A percentile compares a stretch with the other conserved stretches of the same genome.
Conservation (phyloP, 139 green algal genomes). For the Trebouxia sp. region DNA sequence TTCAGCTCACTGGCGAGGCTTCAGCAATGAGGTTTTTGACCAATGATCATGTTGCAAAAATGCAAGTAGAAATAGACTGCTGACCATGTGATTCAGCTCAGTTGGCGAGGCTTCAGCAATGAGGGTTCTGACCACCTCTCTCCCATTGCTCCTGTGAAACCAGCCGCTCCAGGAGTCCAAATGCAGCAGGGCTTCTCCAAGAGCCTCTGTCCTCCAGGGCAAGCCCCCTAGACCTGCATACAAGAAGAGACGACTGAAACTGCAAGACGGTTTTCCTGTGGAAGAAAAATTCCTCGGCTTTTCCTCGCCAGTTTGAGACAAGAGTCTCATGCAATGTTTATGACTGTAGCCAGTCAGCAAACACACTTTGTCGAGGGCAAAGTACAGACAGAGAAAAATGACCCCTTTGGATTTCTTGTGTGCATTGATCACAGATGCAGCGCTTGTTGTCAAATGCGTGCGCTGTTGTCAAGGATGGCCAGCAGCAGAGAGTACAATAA, state of each 20-base stretch:
- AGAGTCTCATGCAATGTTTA: background rate
- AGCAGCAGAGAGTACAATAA: no score
- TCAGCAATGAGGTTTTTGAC: constrained; percentile 22
- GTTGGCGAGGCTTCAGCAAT: constrained; percentile 26
- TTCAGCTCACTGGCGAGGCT: constrained; percentile 28
- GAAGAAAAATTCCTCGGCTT: background rate
- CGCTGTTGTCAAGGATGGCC: no score
- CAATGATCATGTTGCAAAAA: no score
- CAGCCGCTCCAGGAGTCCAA: constrained; percentile 28
- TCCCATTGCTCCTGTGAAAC: constrained; percentile 27
- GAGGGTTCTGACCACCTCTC: constrained; percentile 24
- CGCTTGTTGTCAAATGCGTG: no score
- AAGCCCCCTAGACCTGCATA: constrained; percentile 23
- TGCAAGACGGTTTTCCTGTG: background rate
- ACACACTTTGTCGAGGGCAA: background rate
- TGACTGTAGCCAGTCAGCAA: background rate
- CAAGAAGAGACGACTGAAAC: background rate
- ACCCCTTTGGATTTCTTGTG: background rate
- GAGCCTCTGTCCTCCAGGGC: constrained; percentile 28
- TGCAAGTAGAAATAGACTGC: no score
- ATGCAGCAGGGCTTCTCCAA: constrained; percentile 22
- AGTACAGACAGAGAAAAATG: no score
- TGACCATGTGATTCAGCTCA: constrained; percentile 33
- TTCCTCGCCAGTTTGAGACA: background rate
- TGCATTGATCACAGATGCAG: background rate